Evolutionary conservation across 805 yeast species (phyloP).

Genomic region (Metschnikowia shivogae): DNA sequence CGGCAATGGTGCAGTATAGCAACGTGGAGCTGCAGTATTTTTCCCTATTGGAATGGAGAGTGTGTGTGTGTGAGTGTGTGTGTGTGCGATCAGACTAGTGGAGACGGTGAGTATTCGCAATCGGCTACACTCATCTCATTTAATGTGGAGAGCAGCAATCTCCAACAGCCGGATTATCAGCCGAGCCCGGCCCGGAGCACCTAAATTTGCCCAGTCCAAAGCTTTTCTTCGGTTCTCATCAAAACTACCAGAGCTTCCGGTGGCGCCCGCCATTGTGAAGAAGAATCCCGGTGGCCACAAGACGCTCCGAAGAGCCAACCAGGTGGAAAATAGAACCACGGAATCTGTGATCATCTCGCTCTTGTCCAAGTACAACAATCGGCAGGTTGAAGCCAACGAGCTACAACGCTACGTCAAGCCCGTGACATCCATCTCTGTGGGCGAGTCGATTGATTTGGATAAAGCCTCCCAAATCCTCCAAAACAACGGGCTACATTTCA

Average conservation of each 20-base stretch:
- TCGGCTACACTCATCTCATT: too few relatives aligned
- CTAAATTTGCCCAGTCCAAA: too few relatives aligned
- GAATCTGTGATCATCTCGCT: slow-evolving; percentile 15
- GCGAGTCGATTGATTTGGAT: slow-evolving; percentile 65
- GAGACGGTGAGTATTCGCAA: too few relatives aligned
- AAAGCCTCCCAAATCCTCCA: slow-evolving; percentile 36
- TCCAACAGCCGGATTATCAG: background rate
- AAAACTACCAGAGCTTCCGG: slow-evolving; percentile 1
- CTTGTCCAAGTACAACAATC: slow-evolving; percentile 14
- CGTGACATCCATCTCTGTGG: slow-evolving; percentile 67
- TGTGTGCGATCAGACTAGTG: too few relatives aligned
- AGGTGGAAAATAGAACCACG: slow-evolving; percentile 19
- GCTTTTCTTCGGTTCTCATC: background rate
- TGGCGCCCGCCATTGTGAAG: slow-evolving; percentile 1
- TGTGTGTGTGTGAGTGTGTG: too few relatives aligned
- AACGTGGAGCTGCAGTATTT: too few relatives aligned
- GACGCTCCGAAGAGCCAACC: slow-evolving; percentile 21
- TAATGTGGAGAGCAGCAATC: background rate
- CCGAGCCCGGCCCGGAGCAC: background rate
- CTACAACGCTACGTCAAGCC: slow-evolving; percentile 34
- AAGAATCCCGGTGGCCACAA: slow-evolving; percentile 9
- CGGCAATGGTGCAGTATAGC: too few relatives aligned
- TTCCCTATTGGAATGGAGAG: too few relatives aligned
- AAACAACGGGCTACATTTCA: slow-evolving; percentile 19
- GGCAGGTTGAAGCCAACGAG: slow-evolving; percentile 19